Conservation (phyloP, 805 yeast genomes). For the Saturnispora ahearnii region DNA sequence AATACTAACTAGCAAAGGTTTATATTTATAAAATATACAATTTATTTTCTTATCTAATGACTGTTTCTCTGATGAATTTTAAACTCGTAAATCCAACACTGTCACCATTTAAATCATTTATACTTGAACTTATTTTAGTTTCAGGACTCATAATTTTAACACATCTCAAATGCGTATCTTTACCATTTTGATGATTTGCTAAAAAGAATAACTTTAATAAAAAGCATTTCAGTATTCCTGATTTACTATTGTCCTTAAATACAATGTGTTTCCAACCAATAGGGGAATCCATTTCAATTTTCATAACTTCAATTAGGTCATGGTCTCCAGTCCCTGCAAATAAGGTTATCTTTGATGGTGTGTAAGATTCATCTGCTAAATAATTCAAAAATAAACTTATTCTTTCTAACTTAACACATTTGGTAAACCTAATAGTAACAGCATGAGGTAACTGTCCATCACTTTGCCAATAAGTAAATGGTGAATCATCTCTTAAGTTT, state of each 20-base stretch:
- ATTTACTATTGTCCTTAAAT: slow-evolving; percentile 45
- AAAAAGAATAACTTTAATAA: slow-evolving; percentile 51
- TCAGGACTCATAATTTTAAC: slow-evolving; percentile 48
- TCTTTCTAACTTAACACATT: slow-evolving; percentile 58
- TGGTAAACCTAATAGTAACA: slow-evolving; percentile 71
- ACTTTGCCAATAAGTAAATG: slow-evolving; percentile 82
- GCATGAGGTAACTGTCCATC: slow-evolving; percentile 89
- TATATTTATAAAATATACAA: background rate
- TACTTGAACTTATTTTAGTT: slow-evolving; percentile 19
- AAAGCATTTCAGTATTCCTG: slow-evolving; percentile 56
- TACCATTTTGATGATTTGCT: slow-evolving; percentile 90
- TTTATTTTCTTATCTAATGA: slow-evolving; percentile 18
- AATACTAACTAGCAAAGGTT: background rate
- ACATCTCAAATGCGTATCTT: slow-evolving; percentile 84
- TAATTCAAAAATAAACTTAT: slow-evolving; percentile 66
- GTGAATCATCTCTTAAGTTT: slow-evolving; percentile 66
- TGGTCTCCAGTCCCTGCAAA: slow-evolving; percentile 74
- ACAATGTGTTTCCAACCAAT: slow-evolving; percentile 69
- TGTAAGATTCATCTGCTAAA: slow-evolving; percentile 78
- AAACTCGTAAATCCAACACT: slow-evolving; percentile 27
- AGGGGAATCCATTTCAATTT: slow-evolving; percentile 53
- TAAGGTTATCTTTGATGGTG: slow-evolving; percentile 64
- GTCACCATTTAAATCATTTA: slow-evolving; percentile 18
- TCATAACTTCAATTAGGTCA: slow-evolving; percentile 60
- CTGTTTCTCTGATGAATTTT: slow-evolving; percentile 26